Percentiles rank a stretch among this genome's conserved stretches.
phyloP scores from a whole-genome alignment of 2,329 filamentous ascomycete genomes.

The Penicillium rolfsii region DNA sequence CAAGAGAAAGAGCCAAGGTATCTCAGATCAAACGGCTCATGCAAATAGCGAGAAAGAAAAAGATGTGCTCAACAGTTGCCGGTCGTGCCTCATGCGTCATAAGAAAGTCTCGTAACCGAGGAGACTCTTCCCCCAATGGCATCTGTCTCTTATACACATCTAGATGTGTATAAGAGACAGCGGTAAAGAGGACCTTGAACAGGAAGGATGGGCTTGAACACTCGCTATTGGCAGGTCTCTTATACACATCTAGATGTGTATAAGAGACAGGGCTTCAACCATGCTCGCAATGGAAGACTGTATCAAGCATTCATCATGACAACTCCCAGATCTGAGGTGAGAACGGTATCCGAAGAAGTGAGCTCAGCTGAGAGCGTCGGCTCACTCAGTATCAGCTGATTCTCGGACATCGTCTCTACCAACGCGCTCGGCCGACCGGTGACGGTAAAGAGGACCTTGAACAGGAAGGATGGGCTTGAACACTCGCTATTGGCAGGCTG shows the following conservation, averaged over 20 bases:
- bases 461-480: constrained; percentile 33
- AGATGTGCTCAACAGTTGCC: constrained; percentile 21
- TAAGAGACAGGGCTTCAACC: no score
- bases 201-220: no score
- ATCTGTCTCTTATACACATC: no score
- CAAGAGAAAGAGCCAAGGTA: constrained; percentile 10
- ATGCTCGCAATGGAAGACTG: background rate
- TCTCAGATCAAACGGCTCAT: constrained; percentile 12
- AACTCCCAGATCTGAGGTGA: constrained; percentile 34
- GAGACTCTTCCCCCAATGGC: background rate
- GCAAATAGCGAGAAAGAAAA: constrained; percentile 15
- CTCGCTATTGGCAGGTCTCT: no score
- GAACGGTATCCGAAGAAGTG: constrained; percentile 27
- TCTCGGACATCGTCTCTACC: constrained; percentile 39
- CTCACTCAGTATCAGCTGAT: constrained; percentile 36
- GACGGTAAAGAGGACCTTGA: constrained; percentile 45
- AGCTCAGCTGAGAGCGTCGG: constrained; percentile 27
- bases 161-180: no score
- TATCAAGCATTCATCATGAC: constrained; percentile 42
- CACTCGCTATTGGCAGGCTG: constrained; percentile 24
- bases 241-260: no score
- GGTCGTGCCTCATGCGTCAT: constrained; percentile 28
- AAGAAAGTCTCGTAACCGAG: constrained; percentile 17
- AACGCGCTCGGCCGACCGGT: constrained; percentile 36
- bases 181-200: no score